A percentile compares a stretch with the other conserved stretches of the same genome.
phyloP scores from a whole-genome alignment of 2,329 filamentous ascomycete genomes.

The Fusarium multiceps region DNA sequence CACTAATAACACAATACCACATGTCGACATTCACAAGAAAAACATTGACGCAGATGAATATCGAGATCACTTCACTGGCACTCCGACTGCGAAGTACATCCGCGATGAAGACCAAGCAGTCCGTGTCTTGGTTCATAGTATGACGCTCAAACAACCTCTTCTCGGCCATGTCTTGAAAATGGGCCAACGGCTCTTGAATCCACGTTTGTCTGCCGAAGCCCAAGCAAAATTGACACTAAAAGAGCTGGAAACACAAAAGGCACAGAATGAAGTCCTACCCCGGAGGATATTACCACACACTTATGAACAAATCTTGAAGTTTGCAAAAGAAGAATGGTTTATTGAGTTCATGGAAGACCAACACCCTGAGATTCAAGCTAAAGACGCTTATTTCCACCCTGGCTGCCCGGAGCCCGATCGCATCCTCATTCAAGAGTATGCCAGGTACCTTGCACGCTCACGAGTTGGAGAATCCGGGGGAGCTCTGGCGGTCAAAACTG shows the following conservation, averaged over 20 bases:
- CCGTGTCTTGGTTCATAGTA: too few species aligned
- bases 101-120: too few species aligned
- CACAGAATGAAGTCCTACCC: neutral
- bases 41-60: too few species aligned
- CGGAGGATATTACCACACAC: neutral
- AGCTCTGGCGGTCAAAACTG: neutral
- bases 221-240: neutral
- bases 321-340: neutral
- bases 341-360: neutral
- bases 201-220: neutral
- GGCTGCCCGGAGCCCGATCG: neutral
- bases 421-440: neutral
- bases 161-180: neutral
- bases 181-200: too few species aligned
- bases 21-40: too few species aligned
- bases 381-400: neutral
- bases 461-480: neutral
- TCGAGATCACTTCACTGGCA: too few species aligned
- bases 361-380: neutral
- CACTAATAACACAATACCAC: too few species aligned
- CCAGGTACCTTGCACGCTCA: neutral
- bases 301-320: neutral
- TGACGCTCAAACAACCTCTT: too few species aligned
- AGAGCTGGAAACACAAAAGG: neutral
- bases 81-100: too few species aligned